These are phyloP conservation scores for Neoboletus subvelutipes DNA, from an alignment of 768 basidiomycete species.

Conservation along the genomic window DNA sequence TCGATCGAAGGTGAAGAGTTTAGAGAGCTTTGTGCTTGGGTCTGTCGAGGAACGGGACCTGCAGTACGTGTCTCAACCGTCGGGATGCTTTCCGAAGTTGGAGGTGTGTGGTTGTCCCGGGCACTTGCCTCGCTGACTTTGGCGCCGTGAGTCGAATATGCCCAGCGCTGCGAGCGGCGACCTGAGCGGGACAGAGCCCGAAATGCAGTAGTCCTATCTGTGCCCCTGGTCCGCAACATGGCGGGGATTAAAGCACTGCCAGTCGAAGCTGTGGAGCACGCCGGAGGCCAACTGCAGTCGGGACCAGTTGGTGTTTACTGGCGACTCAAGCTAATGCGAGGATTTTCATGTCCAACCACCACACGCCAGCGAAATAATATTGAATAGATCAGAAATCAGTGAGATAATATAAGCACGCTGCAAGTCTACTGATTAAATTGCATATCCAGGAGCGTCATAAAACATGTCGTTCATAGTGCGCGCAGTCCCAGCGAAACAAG, in stretches of 20 bases:
- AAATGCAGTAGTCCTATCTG: constrained; percentile 5
- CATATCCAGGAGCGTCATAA: constrained; percentile 12
- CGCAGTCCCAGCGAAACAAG: background rate
- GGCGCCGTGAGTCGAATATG: constrained; percentile 8
- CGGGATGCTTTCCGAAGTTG: constrained; percentile 4
- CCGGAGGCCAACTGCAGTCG: background rate
- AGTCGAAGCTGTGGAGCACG: background rate
- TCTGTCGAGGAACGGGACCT: background rate
- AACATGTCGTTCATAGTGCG: constrained; percentile 4
- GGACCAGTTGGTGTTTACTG: background rate
- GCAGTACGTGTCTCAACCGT: background rate
- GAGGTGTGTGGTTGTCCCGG: constrained; percentile 3
- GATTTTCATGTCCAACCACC: no score
- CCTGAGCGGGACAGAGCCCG: constrained; percentile 15
- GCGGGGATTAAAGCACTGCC: background rate
- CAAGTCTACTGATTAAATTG: constrained; percentile 21
- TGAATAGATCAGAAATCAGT: no score
- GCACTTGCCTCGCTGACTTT: background rate
- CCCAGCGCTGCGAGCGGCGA: background rate
- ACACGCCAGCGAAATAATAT: background rate
- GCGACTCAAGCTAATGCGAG: no score
- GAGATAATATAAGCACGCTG: constrained; percentile 10
- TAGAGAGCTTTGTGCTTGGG: background rate
- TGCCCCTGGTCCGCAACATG: constrained; percentile 22
- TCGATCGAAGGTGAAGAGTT: constrained; percentile 7